Conservation (phyloP, 1,284 basidiomycete genomes). For the Ceratobasidium sp. region DNA sequence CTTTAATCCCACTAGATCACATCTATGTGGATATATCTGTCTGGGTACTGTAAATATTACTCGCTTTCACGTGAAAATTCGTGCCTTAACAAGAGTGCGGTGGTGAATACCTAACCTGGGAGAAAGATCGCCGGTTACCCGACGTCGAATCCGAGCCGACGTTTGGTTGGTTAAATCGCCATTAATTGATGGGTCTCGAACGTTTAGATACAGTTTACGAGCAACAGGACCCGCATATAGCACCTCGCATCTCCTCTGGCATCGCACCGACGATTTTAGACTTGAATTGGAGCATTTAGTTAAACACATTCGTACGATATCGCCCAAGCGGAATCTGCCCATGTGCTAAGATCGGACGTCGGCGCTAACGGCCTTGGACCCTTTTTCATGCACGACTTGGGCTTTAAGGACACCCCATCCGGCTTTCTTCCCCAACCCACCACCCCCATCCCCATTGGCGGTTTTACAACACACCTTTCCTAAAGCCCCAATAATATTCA, state of each 20-base stretch:
- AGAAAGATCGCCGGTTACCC: background rate
- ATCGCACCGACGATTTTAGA: no score
- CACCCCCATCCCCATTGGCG: slow-evolving; percentile 41
- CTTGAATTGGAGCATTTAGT: no score
- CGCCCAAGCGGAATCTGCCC: background rate
- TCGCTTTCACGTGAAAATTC: background rate
- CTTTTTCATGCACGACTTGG: slow-evolving; percentile 37
- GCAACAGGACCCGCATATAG: no score
- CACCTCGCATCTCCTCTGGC: no score
- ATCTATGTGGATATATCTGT: slow-evolving; percentile 1
- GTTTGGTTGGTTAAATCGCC: no score
- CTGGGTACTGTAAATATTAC: slow-evolving; percentile 36
- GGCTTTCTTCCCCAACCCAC: slow-evolving; percentile 45
- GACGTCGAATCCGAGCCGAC: background rate
- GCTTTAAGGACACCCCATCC: slow-evolving; percentile 1
- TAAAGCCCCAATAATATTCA: slow-evolving; percentile 23
- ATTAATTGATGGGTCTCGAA: no score
- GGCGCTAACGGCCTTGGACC: slow-evolving; percentile 36
- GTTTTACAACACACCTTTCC: slow-evolving; percentile 2
- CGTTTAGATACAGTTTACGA: no score
- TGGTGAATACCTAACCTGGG: background rate
- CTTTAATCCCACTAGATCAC: slow-evolving; percentile 21
- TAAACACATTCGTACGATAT: background rate
- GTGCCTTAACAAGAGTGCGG: background rate
- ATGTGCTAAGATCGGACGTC: slow-evolving; percentile 18